Evolutionary conservation across 1,284 basidiomycete species (phyloP).

Genomic region (Dichomitus squalens): DNA sequence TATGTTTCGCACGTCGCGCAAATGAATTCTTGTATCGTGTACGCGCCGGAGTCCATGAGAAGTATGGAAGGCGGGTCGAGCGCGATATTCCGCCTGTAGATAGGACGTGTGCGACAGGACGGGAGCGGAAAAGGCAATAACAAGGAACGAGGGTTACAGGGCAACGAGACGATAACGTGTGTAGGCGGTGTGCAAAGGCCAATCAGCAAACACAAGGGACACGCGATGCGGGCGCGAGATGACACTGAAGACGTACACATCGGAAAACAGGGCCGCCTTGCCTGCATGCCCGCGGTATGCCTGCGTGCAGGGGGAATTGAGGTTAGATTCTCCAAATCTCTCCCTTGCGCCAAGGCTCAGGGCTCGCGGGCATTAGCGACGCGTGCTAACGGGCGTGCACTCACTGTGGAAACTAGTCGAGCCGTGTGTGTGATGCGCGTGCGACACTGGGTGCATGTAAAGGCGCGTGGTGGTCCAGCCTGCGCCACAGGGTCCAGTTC

Average conservation of each 20-base stretch:
- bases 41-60: slow-evolving; percentile 64
- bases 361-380: background rate
- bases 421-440: slow-evolving; percentile 18
- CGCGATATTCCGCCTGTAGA: slow-evolving; percentile 26
- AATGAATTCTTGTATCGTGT: slow-evolving; percentile 58
- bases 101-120: background rate
- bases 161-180: too few relatives aligned
- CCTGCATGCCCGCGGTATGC: slow-evolving; percentile 34
- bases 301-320: slow-evolving; percentile 4
- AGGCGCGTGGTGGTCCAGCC: slow-evolving; percentile 15
- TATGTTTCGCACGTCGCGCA: slow-evolving; percentile 51
- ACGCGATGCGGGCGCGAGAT: background rate
- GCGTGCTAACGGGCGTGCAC: background rate
- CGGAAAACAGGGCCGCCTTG: slow-evolving; percentile 38
- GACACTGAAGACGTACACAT: slow-evolving; percentile 43
- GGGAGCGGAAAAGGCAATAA: background rate
- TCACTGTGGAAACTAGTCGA: slow-evolving; percentile 19
- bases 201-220: background rate
- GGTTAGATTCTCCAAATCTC: background rate
- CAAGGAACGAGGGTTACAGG: background rate
- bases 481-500: slow-evolving; percentile 4
- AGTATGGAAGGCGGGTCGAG: slow-evolving; percentile 39
- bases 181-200: background rate
- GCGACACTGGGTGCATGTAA: slow-evolving; percentile 17
- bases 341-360: background rate